Evolutionary conservation across 2,329 filamentous ascomycete genomes (phyloP).

Genomic region (Penicillium sp.): DNA sequence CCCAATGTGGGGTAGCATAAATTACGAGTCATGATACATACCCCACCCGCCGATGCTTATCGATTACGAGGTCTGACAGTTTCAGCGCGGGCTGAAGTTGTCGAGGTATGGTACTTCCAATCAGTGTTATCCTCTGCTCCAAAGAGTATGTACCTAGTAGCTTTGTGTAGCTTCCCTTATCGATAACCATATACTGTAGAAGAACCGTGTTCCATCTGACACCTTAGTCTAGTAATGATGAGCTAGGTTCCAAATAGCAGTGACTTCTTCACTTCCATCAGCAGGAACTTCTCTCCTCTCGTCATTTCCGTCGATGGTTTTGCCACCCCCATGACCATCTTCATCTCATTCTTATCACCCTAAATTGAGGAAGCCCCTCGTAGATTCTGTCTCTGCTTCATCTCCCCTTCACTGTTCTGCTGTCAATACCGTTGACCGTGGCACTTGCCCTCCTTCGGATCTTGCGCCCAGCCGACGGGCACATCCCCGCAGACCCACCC

Average conservation of each 20-base stretch:
- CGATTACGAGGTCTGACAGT: neutral
- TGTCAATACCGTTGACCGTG: neutral
- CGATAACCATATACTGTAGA: too few species aligned
- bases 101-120: too few species aligned
- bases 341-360: neutral
- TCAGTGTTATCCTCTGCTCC: too few species aligned
- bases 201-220: too few species aligned
- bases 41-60: conserved; percentile 3
- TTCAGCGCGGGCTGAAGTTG: too few species aligned
- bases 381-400: neutral
- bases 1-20: too few species aligned
- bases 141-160: too few species aligned
- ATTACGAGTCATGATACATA: neutral
- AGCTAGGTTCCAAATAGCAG: too few species aligned
- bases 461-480: conserved; percentile 10
- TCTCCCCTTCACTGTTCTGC: neutral
- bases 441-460: conserved; percentile 4
- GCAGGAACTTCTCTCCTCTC: neutral
- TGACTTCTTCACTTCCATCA: too few species aligned
- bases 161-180: too few species aligned
- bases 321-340: neutral
- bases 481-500: conserved; percentile 16
- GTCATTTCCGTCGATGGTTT: neutral
- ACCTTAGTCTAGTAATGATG: neutral
- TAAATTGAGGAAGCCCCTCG: neutral